Base-by-base conservation (phyloP, 1,284 basidiomycete genomes). In the Irpex sp. region DNA sequence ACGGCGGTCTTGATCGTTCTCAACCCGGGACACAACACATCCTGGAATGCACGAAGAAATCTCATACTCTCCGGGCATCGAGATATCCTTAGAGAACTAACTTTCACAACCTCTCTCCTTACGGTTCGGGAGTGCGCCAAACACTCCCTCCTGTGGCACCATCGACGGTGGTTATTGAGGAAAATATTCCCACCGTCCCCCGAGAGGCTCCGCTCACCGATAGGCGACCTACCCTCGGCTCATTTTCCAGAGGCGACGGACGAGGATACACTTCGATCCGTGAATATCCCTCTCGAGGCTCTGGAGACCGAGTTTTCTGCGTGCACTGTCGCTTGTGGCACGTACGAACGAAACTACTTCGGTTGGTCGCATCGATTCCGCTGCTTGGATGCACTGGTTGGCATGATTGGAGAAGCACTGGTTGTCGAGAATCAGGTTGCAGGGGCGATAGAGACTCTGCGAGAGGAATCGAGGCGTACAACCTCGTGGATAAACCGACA, bases 1-100 rank as follows among this genome's bases (percentile, higher is more conserved):
- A 78, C 84, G 0, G 74, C 77, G 36, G 70, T 86, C 51, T 75
- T 89, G 26, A 70, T 89, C 5, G 76, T 89, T n/a, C 78, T 82
- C 35, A 90, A 89, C 71, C 84, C 88, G 17, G 85, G 85, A 0
- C 85, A 90, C 69, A 82, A 85, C 65, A 85, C 86, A 21, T 86
- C 86, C 1, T 73, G 89, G 49, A 89, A 89, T 69, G 65, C 74
- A 5, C 76, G 88, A 39, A 89, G 88, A 67, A 72, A 71, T 26
- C 78, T 89, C 33, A 73, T 88, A 15, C 64, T 68, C 19, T 62
- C 63, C 3, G 75, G 74, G 3, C 9, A 66, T 5, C 69, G 83
- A 8, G 70, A 79, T 39, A 68, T 77, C 5, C 58, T 70, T 6
- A 64, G 71, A 56, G 88, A 90, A 66, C 76, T 90, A 19, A 63